Conservation (phyloP, 2,329 filamentous ascomycete species). For the Cytospora chrysosperma region DNA sequence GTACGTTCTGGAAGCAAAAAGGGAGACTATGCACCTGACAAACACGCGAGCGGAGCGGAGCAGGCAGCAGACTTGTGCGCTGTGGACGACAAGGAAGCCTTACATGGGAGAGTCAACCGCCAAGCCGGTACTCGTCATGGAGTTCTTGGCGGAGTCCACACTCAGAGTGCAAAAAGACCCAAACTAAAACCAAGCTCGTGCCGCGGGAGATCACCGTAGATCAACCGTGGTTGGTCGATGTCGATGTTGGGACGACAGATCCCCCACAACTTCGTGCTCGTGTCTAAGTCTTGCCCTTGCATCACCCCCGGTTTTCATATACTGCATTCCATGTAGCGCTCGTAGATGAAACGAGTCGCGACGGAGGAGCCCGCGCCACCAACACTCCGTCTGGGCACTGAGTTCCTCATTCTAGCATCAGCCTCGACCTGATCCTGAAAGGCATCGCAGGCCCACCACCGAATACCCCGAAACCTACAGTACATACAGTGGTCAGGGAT, state of each 20-base stretch:
- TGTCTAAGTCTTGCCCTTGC: constrained; percentile 3
- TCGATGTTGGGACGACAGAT: constrained; percentile 10
- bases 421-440: neutral
- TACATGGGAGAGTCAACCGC: constrained; percentile 12
- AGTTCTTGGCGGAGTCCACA: constrained; percentile 7
- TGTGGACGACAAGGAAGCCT: neutral
- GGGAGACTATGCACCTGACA: too few species aligned
- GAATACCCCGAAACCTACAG: neutral
- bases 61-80: neutral
- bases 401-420: neutral
- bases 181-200: constrained; percentile 2
- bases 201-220: constrained; percentile 4
- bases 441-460: neutral
- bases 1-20: too few species aligned
- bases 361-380: neutral
- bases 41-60: neutral
- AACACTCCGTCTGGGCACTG: neutral
- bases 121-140: constrained; percentile 11
- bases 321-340: neutral
- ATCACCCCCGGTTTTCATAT: constrained; percentile 12
- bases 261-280: neutral
- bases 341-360: constrained; percentile 3
- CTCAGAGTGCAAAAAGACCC: neutral
- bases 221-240: constrained; percentile 11
- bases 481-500: too few species aligned